These are phyloP conservation scores for Linaria vulgaris DNA, from an alignment of 257 asterid species.

Conservation along the genomic window DNA sequence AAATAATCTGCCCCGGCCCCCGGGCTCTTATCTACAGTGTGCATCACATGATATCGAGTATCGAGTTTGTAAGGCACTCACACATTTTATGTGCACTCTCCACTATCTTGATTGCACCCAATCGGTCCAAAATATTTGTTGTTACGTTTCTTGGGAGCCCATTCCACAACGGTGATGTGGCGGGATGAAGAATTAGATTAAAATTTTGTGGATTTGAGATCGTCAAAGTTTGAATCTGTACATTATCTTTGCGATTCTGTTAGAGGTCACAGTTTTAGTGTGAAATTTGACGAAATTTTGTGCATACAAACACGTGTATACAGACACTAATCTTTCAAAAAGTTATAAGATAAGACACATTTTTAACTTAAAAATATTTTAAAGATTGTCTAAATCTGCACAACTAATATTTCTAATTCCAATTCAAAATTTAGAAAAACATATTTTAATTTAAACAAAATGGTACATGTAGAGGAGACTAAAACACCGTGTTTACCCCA, in stretches of 20 bases:
- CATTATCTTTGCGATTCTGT: background rate
- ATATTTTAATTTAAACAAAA: too few relatives aligned
- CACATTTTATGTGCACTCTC: slow-evolving; percentile 42
- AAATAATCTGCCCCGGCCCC: slow-evolving; percentile 32
- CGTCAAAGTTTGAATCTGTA: background rate
- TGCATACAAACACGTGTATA: background rate
- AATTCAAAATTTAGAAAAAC: too few relatives aligned
- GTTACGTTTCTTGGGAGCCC: slow-evolving; percentile 44
- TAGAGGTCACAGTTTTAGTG: background rate
- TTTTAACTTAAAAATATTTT: too few relatives aligned
- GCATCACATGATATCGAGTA: slow-evolving; percentile 33
- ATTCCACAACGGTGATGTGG: slow-evolving; percentile 39
- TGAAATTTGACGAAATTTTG: background rate
- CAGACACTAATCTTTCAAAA: too few relatives aligned
- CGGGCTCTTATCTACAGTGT: slow-evolving; percentile 41
- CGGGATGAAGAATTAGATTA: too few relatives aligned
- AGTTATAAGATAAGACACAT: too few relatives aligned
- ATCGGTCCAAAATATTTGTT: slow-evolving; percentile 35
- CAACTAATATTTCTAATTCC: too few relatives aligned
- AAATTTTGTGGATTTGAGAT: background rate
- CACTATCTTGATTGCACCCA: slow-evolving; percentile 35
- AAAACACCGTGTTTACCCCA: too few relatives aligned
- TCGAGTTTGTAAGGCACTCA: background rate
- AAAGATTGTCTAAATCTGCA: too few relatives aligned
- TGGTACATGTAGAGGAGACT: too few relatives aligned